Evolutionary conservation across 176 grass and related monocot genomes (phyloP).

Genomic region (Elaeis guineensis): DNA sequence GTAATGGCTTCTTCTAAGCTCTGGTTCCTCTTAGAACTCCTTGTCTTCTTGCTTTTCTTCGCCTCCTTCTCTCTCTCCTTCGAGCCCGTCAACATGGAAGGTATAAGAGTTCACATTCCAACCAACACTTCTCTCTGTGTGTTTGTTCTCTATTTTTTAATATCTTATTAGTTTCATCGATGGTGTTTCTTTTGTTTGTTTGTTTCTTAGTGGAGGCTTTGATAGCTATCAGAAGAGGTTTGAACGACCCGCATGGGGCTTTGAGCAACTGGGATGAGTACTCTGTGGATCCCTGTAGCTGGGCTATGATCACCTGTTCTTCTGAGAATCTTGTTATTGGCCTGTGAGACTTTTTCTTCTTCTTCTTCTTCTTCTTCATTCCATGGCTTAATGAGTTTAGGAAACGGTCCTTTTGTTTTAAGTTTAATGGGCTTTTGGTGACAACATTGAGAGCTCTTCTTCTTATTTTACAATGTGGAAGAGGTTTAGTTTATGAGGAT

Average conservation of each 20-base stretch:
- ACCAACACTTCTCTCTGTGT: neutral
- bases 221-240: constrained; percentile 59
- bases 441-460: too few relatives aligned
- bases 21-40: neutral
- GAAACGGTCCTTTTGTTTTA: too few relatives aligned
- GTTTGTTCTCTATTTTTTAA: neutral
- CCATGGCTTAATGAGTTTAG: neutral
- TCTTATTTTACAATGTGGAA: too few relatives aligned
- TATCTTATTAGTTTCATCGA: neutral
- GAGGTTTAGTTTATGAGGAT: too few relatives aligned
- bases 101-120: neutral
- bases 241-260: constrained; percentile 81
- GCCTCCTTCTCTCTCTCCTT: neutral
- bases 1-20: neutral
- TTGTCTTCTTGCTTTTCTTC: neutral
- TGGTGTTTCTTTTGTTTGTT: neutral
- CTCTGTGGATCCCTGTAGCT: constrained; percentile 97
- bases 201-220: constrained; percentile 58
- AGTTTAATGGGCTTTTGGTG: too few relatives aligned
- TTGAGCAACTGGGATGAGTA: constrained; percentile 86
- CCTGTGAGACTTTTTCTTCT: constrained; percentile 40
- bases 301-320: constrained; percentile 98
- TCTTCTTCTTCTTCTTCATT: neutral
- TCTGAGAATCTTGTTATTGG: constrained; percentile 81
- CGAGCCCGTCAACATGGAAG: constrained; percentile 14